Conservation (phyloP, 768 basidiomycete genomes). For the Leccinum obscurum region DNA sequence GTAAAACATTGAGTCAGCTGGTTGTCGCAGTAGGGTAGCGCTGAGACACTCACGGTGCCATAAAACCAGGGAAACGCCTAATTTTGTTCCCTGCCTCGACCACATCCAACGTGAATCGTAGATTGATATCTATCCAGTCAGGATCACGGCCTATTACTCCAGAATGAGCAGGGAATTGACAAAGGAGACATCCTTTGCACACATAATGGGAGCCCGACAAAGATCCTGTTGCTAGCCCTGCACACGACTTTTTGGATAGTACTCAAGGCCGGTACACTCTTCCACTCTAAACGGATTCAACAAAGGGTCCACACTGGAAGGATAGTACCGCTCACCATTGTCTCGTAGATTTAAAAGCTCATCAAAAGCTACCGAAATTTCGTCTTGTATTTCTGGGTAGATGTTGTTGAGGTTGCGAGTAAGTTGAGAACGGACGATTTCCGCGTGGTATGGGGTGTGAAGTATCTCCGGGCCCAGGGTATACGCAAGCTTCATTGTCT, state of each 20-base stretch:
- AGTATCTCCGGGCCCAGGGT: constrained; percentile 37
- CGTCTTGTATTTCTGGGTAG: constrained; percentile 28
- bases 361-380: constrained; percentile 42
- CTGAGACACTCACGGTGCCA: constrained; percentile 34
- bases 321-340: constrained; percentile 10
- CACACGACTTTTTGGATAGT: constrained; percentile 19
- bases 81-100: neutral
- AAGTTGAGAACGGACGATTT: constrained; percentile 31
- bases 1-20: neutral
- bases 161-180: neutral
- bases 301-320: neutral
- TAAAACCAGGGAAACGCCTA: constrained; percentile 31
- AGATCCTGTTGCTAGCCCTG: constrained; percentile 41
- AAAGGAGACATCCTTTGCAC: neutral
- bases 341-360: constrained; percentile 34
- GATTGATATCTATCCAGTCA: neutral
- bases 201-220: constrained; percentile 44
- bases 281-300: constrained; percentile 39
- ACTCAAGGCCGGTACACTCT: constrained; percentile 28
- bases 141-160: neutral
- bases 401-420: constrained; percentile 41
- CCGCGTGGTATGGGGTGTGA: constrained; percentile 33
- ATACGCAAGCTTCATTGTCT: constrained; percentile 41
- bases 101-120: neutral
- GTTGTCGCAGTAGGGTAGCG: neutral